Percentiles rank a stretch among this genome's conserved stretches.
phyloP scores from a whole-genome alignment of 1,284 basidiomycete genomes.

The Melampsora americana region DNA sequence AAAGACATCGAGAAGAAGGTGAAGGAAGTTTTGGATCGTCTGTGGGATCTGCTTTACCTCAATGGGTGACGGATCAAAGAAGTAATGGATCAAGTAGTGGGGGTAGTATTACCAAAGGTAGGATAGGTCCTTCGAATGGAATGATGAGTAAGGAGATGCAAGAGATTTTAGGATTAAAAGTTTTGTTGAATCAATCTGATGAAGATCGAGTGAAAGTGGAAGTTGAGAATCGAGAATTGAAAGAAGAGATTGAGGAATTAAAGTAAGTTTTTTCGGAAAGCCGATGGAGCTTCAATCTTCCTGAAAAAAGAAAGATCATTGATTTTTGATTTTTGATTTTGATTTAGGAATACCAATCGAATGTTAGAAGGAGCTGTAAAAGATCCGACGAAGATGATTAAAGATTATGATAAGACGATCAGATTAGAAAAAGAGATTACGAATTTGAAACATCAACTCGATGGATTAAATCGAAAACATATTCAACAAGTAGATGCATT shows the following conservation, averaged over 20 bases:
- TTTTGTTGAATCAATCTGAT: constrained; percentile 7
- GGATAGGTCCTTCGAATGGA: too few relatives aligned
- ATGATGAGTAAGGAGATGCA: neutral
- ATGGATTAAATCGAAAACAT: constrained; percentile 10
- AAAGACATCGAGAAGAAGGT: too few relatives aligned
- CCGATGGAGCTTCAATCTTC: too few relatives aligned
- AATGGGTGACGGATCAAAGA: too few relatives aligned
- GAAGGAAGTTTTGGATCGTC: too few relatives aligned
- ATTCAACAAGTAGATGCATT: neutral
- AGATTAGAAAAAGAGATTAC: constrained; percentile 15
- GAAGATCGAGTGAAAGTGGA: constrained; percentile 15
- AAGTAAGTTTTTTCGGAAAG: constrained; percentile 8
- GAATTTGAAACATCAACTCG: neutral
- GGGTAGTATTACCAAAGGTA: too few relatives aligned
- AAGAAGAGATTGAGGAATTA: constrained; percentile 24
- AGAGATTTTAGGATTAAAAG: constrained; percentile 24
- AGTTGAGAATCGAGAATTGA: constrained; percentile 1
- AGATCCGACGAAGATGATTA: neutral
- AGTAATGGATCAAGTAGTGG: too few relatives aligned
- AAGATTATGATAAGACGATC: neutral
- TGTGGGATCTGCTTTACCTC: too few relatives aligned
- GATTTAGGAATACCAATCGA: neutral
- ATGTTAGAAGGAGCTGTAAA: neutral
- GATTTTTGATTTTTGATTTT: neutral
- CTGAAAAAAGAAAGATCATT: too few relatives aligned